phyloP scores from a whole-genome alignment of 2,329 filamentous ascomycete species.

The Diaporthe sp. region DNA sequence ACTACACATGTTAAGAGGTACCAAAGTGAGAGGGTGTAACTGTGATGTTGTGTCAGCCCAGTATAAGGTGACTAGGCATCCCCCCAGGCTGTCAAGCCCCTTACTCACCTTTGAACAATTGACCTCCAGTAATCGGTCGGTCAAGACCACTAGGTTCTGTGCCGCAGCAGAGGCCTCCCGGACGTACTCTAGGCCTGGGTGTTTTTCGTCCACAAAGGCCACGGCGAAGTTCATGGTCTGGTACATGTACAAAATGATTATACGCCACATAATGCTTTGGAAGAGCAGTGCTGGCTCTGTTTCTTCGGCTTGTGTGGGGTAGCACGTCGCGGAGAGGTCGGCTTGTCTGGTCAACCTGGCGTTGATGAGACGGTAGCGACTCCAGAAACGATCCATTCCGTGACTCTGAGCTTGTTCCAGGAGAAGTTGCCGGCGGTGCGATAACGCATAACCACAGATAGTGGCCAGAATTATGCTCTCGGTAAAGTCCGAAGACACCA shows the following conservation, averaged over 20 bases:
- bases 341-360: neutral
- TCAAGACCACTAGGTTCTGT: neutral
- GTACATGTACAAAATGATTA: neutral
- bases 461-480: conserved; percentile 5
- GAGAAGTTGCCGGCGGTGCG: neutral
- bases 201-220: neutral
- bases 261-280: conserved; percentile 12
- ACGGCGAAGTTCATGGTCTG: neutral
- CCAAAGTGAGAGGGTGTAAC: neutral
- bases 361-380: neutral
- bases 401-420: neutral
- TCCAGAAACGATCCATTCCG: conserved; percentile 2
- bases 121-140: neutral
- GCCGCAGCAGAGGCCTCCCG: neutral
- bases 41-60: neutral
- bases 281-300: neutral
- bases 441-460: neutral
- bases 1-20: neutral
- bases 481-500: neutral
- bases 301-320: neutral
- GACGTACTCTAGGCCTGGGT: neutral
- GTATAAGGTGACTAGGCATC: neutral
- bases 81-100: no score
- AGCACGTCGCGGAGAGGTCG: neutral
- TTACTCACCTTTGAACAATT: neutral